Evolutionary conservation across 495 filamentous ascomycete species (phyloP), one percentile per base, ranked within the genome.

Genomic region (Trichocladium uniseriatum): DNA sequence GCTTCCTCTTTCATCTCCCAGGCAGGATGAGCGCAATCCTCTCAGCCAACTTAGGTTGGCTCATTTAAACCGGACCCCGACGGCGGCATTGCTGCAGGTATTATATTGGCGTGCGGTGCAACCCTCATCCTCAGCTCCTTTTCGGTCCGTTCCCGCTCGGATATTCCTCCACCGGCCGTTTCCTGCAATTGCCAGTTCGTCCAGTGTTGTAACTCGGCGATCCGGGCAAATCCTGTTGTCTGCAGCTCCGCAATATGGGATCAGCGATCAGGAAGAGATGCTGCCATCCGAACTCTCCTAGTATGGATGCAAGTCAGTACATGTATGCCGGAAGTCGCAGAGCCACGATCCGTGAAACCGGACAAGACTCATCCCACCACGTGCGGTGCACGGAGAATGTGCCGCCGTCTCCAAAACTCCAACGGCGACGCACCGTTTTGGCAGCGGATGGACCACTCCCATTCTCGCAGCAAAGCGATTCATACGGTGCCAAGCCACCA

Each of bases 91-190:
- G 38, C 42, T 50, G 52, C 20, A 37, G 14, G 43, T 19, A 27
- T 43, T 40, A 45, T 45, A 45, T 56, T 52, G 48, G 38, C 44
- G 36, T 38, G 45, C 21, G 46, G 44, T 56, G 49, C 53, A 44
- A 49, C 48, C 52, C 38, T 48, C 34, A 42, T 38, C 48, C 38
- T 48, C 34, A 45, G 28, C 35, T 52, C 20, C 39, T 38, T 35
- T 40, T 38, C 47, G 45, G 45, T 43, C 49, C 43, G 49, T 36
- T 20, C 28, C 37, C 34, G 18, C 29, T 42, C 34, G 38, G 19
- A 38, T 42, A 31, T 34, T 15, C 37, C 45, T 36, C 6, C 6
- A 2, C 19, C 11, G 6, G 14, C 15, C 10, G 4, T 36, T 37
- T 18, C 43, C 37, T 8, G 19, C 24, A 3, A 27, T 27, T 8